Conservation (phyloP, 805 yeast genomes). For the Phaffomyces thermotolerans region DNA sequence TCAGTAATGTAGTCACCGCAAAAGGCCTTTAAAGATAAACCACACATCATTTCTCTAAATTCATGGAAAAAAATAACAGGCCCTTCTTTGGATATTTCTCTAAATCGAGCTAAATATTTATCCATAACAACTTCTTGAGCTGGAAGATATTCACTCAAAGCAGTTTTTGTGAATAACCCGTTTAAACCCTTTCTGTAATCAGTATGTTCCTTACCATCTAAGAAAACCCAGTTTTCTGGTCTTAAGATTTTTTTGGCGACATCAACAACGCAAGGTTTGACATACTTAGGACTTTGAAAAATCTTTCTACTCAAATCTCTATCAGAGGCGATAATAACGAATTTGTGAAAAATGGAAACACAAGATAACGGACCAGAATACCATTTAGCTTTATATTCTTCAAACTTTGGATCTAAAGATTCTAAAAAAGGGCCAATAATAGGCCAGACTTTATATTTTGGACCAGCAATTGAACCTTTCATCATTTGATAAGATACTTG, state of each 20-base stretch:
- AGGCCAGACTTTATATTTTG: slow-evolving; percentile 83
- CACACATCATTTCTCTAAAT: slow-evolving; percentile 95
- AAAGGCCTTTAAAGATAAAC: slow-evolving; percentile 84
- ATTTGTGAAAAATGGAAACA: slow-evolving; percentile 96
- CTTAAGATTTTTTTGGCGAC: slow-evolving; percentile 91
- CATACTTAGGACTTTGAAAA: slow-evolving; percentile 76
- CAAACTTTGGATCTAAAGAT: slow-evolving; percentile 91
- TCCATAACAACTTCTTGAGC: slow-evolving; percentile 82
- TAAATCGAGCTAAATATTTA: slow-evolving; percentile 62
- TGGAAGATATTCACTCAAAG: slow-evolving; percentile 79
- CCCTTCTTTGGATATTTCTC: slow-evolving; percentile 49
- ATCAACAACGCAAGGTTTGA: slow-evolving; percentile 97
- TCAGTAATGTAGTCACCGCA: slow-evolving; percentile 94
- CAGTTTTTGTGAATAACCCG: slow-evolving; percentile 79
- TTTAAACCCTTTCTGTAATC: slow-evolving; percentile 90
- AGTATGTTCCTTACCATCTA: slow-evolving; percentile 91
- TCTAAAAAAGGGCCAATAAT: slow-evolving; percentile 94
- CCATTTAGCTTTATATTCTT: slow-evolving; percentile 91
- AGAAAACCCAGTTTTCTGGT: slow-evolving; percentile 95
- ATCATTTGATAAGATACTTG: slow-evolving; percentile 70
- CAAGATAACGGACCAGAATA: slow-evolving; percentile 89
- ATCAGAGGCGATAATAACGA: slow-evolving; percentile 86
- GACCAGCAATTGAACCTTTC: slow-evolving; percentile 91
- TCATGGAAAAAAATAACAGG: slow-evolving; percentile 82
- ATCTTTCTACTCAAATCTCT: slow-evolving; percentile 87